phyloP scores from a whole-genome alignment of 441 rosid species.

The Aquilaria agallochum region DNA sequence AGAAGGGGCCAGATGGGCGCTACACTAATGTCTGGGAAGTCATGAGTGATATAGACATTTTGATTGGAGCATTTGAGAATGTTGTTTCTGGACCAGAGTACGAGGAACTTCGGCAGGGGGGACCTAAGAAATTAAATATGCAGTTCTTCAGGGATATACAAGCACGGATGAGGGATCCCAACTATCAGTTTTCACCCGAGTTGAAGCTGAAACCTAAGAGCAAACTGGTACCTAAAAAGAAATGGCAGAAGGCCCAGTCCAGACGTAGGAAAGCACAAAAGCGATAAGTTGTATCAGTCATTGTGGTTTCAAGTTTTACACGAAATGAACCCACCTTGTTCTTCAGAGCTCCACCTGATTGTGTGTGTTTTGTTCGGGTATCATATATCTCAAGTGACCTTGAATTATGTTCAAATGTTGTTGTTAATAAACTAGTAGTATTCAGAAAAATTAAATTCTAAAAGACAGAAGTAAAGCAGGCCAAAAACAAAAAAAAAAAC shows the following conservation, averaged over 20 bases:
- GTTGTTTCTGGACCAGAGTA: constrained; percentile 91
- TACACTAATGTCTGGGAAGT: constrained; percentile 92
- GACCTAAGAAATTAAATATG: constrained; percentile 85
- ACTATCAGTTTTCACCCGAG: constrained; percentile 81
- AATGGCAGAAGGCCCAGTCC: constrained; percentile 82
- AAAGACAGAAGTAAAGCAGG: too few species aligned
- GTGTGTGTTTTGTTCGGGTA: too few species aligned
- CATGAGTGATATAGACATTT: constrained; percentile 81
- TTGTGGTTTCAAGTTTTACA: too few species aligned
- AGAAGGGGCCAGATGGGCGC: constrained; percentile 93
- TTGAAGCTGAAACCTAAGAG: constrained; percentile 84
- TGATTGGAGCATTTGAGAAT: constrained; percentile 87
- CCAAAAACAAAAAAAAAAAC: too few species aligned
- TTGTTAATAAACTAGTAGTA: too few species aligned
- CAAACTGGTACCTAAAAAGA: constrained; percentile 76
- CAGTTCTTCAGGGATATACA: constrained; percentile 92
- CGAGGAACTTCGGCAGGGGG: constrained; percentile 90
- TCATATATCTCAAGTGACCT: too few species aligned
- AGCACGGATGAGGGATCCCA: constrained; percentile 90
- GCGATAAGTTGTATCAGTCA: constrained; percentile 33
- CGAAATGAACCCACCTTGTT: too few species aligned
- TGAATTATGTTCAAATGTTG: too few species aligned
- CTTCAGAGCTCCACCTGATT: too few species aligned
- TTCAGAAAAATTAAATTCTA: too few species aligned
- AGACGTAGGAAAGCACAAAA: constrained; percentile 81